phyloP scores from a whole-genome alignment of 805 yeast genomes.

The Komagataella mondaviorum region DNA sequence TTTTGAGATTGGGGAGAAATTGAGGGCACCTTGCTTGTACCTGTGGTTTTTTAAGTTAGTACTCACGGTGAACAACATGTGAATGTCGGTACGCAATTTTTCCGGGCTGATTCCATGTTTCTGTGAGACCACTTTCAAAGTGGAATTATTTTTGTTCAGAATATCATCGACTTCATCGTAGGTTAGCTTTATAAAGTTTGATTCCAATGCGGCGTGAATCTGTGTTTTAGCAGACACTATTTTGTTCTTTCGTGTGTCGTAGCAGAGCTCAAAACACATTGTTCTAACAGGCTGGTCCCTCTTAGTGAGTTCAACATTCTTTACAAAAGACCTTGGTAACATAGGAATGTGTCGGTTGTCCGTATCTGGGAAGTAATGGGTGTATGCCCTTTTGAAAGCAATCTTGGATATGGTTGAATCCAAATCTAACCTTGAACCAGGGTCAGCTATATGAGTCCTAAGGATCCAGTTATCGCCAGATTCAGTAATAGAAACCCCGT shows the following conservation, averaged over 20 bases:
- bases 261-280: neutral
- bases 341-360: conserved; percentile 43
- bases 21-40: conserved; percentile 3
- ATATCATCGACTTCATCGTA: conserved; percentile 51
- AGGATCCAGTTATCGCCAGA: conserved; percentile 24
- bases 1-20: neutral
- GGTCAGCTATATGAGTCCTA: conserved; percentile 78
- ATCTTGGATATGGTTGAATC: conserved; percentile 25
- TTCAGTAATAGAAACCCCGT: conserved; percentile 57
- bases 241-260: neutral
- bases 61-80: neutral
- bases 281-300: neutral
- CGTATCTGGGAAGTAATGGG: conserved; percentile 52
- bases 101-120: neutral
- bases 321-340: conserved; percentile 49
- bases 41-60: neutral
- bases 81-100: neutral
- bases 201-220: neutral
- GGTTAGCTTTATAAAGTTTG: conserved; percentile 37
- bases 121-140: neutral
- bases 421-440: conserved; percentile 48
- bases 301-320: conserved; percentile 20
- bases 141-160: conserved; percentile 13
- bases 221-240: neutral
- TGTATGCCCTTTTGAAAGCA: conserved; percentile 49